Conservation (phyloP, 352 stramenopile species). For the Pythium aristosporum region DNA sequence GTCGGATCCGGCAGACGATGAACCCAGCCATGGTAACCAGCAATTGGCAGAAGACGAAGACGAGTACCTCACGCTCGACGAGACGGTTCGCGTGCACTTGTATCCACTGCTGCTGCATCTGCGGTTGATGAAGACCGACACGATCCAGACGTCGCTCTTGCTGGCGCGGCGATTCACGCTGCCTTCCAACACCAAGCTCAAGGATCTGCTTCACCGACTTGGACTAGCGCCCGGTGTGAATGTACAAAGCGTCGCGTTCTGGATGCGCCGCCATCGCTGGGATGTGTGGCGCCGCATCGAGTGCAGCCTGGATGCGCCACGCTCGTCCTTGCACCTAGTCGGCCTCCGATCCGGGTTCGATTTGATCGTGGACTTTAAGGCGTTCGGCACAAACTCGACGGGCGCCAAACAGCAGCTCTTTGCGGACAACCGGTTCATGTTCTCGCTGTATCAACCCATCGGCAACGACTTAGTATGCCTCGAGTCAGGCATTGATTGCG, state of each 20-base stretch:
- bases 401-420: conserved; percentile 25
- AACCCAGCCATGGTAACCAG: not conserved
- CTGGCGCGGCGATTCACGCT: conserved; percentile 55
- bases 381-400: conserved; percentile 29
- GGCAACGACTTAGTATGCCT: conserved; percentile 66
- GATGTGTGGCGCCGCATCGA: conserved; percentile 63
- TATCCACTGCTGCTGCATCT: conserved; percentile 59
- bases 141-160: conserved; percentile 53
- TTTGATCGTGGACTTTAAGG: conserved; percentile 68
- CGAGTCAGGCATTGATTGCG: conserved; percentile 32
- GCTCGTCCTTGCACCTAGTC: conserved; percentile 40
- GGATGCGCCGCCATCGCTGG: conserved; percentile 53
- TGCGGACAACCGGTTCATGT: conserved; percentile 30
- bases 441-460: conserved; percentile 49
- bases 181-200: conserved; percentile 37
- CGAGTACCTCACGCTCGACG: conserved; percentile 9
- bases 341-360: conserved; percentile 52
- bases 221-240: conserved; percentile 56
- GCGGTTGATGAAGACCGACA: conserved; percentile 55
- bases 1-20: not conserved
- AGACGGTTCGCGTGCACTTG: conserved; percentile 36
- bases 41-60: not conserved
- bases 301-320: conserved; percentile 42
- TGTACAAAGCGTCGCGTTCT: conserved; percentile 54
- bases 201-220: conserved; percentile 56